Evolutionary conservation across 352 stramenopile genomes (phyloP).

Genomic region (Pythium graminicola): DNA sequence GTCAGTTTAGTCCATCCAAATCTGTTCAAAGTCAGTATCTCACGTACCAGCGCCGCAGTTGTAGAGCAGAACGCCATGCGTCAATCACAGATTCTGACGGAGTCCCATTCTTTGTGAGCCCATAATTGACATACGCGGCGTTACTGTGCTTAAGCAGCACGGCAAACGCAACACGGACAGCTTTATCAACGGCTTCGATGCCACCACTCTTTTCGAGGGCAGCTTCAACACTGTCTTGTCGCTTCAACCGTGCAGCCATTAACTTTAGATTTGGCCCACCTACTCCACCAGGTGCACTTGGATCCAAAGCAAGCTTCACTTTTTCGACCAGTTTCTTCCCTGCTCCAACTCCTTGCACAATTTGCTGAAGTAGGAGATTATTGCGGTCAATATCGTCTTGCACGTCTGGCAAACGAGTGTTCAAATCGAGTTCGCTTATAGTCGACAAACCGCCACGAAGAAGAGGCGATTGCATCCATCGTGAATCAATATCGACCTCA

Average conservation of each 20-base stretch:
- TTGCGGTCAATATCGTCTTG: slow-evolving; percentile 29
- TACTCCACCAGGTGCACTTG: slow-evolving; percentile 21
- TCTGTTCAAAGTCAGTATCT: neutral
- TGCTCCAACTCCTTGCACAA: slow-evolving; percentile 59
- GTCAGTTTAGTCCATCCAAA: no score
- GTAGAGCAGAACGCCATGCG: slow-evolving; percentile 65
- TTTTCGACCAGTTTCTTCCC: slow-evolving; percentile 80
- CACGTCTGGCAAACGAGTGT: neutral
- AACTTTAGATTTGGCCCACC: slow-evolving; percentile 51
- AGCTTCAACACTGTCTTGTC: slow-evolving; percentile 79
- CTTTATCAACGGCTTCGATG: slow-evolving; percentile 73
- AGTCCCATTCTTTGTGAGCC: slow-evolving; percentile 48
- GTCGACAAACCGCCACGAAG: slow-evolving; percentile 20
- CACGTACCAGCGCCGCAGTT: slow-evolving; percentile 70
- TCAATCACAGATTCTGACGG: slow-evolving; percentile 66
- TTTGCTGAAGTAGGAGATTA: slow-evolving; percentile 55
- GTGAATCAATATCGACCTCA: slow-evolving; percentile 16
- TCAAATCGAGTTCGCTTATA: neutral
- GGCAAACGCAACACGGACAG: slow-evolving; percentile 73
- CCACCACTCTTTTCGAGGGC: slow-evolving; percentile 79
- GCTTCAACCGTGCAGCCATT: slow-evolving; percentile 52
- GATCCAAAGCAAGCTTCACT: slow-evolving; percentile 64
- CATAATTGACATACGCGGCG: slow-evolving; percentile 57
- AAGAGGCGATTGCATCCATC: slow-evolving; percentile 30
- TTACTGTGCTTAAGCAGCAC: slow-evolving; percentile 80